phyloP scores from a whole-genome alignment of 768 basidiomycete genomes.

The Boletus tylopilopsis region DNA sequence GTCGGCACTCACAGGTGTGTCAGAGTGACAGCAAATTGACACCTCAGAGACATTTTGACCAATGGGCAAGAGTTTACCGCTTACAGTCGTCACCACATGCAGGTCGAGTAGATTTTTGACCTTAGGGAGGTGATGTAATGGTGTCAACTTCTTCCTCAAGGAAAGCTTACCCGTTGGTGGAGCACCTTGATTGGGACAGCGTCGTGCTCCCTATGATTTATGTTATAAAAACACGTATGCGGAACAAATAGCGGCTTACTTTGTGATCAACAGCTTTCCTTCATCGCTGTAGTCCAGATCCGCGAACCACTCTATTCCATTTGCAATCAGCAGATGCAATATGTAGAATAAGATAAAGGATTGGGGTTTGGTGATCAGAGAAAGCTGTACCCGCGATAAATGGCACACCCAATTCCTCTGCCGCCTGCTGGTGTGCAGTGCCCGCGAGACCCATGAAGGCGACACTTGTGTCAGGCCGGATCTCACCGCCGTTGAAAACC shows the following conservation, averaged over 20 bases:
- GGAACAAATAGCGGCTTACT: constrained; percentile 31
- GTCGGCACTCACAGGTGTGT: constrained; percentile 48
- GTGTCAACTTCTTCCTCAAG: neutral
- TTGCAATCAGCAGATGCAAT: neutral
- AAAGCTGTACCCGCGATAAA: constrained; percentile 53
- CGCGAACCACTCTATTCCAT: constrained; percentile 55
- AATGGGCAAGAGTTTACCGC: constrained; percentile 40
- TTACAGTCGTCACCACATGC: constrained; percentile 46
- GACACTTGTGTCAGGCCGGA: constrained; percentile 27
- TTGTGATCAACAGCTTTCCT: constrained; percentile 58
- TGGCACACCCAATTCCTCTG: constrained; percentile 48
- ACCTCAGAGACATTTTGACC: constrained; percentile 45
- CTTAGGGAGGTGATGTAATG: constrained; percentile 23
- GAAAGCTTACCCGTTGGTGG: constrained; percentile 37
- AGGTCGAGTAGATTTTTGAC: constrained; percentile 41
- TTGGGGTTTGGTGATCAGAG: neutral
- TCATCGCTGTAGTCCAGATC: constrained; percentile 57
- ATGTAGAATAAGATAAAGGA: neutral
- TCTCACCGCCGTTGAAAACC: constrained; percentile 37
- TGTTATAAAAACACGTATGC: neutral
- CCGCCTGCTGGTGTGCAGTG: constrained; percentile 56
- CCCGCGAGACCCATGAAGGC: constrained; percentile 64
- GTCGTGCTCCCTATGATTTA: constrained; percentile 43
- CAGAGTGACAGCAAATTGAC: constrained; percentile 64
- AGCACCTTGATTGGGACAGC: constrained; percentile 43